Evolutionary conservation across 495 filamentous ascomycete species (phyloP).

Genomic region (Daldinia grandis): DNA sequence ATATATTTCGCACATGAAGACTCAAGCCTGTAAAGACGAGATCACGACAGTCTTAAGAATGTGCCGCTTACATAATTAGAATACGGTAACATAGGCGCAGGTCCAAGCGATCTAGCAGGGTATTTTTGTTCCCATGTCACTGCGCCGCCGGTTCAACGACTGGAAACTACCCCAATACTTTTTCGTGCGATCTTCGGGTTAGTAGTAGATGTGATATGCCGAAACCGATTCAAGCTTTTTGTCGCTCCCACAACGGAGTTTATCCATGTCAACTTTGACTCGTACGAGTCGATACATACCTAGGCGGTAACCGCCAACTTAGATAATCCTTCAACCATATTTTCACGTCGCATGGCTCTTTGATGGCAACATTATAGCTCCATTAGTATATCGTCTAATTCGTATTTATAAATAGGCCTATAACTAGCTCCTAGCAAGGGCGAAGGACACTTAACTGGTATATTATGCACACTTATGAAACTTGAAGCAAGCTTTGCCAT

Average conservation of each 20-base stretch:
- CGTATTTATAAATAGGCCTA: neutral
- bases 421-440: neutral
- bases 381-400: neutral
- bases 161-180: neutral
- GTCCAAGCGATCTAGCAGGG: neutral
- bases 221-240: neutral
- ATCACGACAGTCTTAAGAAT: neutral
- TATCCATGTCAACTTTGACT: neutral
- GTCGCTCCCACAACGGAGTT: neutral
- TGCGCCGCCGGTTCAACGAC: neutral
- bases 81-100: neutral
- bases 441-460: neutral
- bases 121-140: neutral
- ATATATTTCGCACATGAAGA: neutral
- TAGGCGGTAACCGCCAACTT: no score
- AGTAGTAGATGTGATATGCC: neutral
- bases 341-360: neutral
- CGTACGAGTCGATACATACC: neutral
- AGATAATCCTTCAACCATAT: neutral
- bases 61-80: slow-evolving; percentile 19
- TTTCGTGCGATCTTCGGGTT: neutral
- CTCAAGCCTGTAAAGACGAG: neutral
- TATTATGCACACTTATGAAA: neutral
- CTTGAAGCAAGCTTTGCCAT: neutral
- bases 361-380: neutral